Base-by-base conservation (phyloP, 2,329 filamentous ascomycete genomes). In the Gnomoniopsis sp. region DNA sequence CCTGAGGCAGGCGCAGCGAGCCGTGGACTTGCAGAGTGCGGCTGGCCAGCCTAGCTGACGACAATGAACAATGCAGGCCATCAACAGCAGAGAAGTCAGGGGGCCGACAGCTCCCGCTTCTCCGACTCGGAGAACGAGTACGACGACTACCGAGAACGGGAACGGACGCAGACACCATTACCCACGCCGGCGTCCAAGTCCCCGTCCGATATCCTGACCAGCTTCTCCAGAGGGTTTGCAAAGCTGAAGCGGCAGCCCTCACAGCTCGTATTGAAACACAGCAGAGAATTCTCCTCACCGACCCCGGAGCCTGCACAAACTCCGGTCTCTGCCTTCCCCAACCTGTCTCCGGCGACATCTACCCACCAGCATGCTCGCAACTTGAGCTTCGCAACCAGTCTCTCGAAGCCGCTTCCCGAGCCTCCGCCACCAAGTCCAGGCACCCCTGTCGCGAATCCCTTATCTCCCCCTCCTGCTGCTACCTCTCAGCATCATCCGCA, bases 381-480 rank as follows among this genome's bases (percentile, higher is more conserved):
- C 65, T 62, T 83, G 68, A 85, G 78, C 63, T 70, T 85, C 52
- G 81, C 83, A 66, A 74, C 80, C 59, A 85, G 81, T 65, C 80
- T 85, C 63, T 77, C 78, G 65, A 86, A 86, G 69, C 82, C 83
- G 51, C 69, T 85, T 22, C 83, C 82, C 38, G 76, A 79, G 61
- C 75, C 81, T 23, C 81, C 82, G 26, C 72, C 71, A 33, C 65
- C 65, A 55, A 70, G 70, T 56, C 72, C 71, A 6, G 62, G 67
- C 50, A 71, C 70, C 7, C 72, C 72, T n/a, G 54, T 67, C 38
- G 68, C 63, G 19, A 58, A 34, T 56, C 53, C 53, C 57, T 44
- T 68, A 64, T 49, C 60, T 61, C 56, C 66, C 64, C 48, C 67
- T 62, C 10, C 49, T 46, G 43, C 49, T 46, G 43, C 53, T 23